Percentiles rank a stretch among this genome's conserved stretches.
phyloP scores from a whole-genome alignment of 2,329 filamentous ascomycete genomes.

The Aspergillus novoparasiticus region DNA sequence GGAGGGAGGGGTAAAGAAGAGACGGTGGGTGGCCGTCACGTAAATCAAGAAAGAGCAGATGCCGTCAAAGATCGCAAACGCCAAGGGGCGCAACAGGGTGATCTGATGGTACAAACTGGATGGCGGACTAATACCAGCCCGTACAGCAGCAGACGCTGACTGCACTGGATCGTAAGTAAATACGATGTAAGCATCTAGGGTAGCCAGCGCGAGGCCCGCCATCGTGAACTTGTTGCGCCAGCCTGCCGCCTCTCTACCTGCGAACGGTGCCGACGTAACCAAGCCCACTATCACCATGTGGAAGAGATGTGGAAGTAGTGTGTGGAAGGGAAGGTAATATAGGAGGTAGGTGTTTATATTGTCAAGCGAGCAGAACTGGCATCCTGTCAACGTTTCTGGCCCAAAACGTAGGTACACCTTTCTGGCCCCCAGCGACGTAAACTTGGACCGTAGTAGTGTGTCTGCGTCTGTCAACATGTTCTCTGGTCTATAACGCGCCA shows the following conservation, averaged over 20 bases:
- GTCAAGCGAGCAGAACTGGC: slow-evolving; percentile 79
- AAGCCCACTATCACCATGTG: slow-evolving; percentile 74
- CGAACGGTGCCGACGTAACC: slow-evolving; percentile 69
- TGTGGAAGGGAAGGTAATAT: slow-evolving; percentile 71
- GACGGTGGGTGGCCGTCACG: slow-evolving; percentile 76
- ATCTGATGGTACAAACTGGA: slow-evolving; percentile 43
- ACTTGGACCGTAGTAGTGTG: slow-evolving; percentile 65
- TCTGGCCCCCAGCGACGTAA: slow-evolving; percentile 71
- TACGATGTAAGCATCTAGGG: slow-evolving; percentile 68
- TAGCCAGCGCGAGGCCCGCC: slow-evolving; percentile 59
- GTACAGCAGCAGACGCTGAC: slow-evolving; percentile 62
- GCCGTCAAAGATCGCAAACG: slow-evolving; percentile 66
- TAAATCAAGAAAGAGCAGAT: slow-evolving; percentile 69
- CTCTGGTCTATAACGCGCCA: slow-evolving; percentile 51
- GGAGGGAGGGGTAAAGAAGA: slow-evolving; percentile 65
- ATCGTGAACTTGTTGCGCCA: slow-evolving; percentile 75
- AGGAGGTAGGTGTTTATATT: slow-evolving; percentile 72
- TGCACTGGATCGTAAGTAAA: slow-evolving; percentile 61
- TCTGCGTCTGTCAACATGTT: slow-evolving; percentile 57
- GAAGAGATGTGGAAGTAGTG: slow-evolving; percentile 75
- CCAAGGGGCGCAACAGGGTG: slow-evolving; percentile 63
- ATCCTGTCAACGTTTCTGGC: slow-evolving; percentile 70
- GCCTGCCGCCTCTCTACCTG: slow-evolving; percentile 62
- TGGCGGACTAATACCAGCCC: slow-evolving; percentile 64
- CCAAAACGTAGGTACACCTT: slow-evolving; percentile 85